These are phyloP conservation scores for Colletotrichum australisinense DNA, from an alignment of 2,329 filamentous ascomycete genomes.

Conservation along the genomic window DNA sequence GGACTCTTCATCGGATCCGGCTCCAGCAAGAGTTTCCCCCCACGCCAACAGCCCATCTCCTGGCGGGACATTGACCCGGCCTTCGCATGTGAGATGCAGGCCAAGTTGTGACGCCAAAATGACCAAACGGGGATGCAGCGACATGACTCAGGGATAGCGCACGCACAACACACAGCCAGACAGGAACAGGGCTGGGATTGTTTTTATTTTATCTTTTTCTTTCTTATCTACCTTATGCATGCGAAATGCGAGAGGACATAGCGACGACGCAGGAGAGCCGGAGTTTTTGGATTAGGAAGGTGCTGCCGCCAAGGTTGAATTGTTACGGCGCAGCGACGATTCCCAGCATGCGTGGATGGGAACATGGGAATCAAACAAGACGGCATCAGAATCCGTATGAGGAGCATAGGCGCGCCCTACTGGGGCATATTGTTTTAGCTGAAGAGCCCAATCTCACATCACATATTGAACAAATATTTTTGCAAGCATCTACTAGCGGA, in stretches of 20 bases:
- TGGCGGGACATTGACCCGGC: slow-evolving; percentile 21
- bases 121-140: slow-evolving; percentile 13
- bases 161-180: slow-evolving; percentile 2
- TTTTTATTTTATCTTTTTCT: background rate
- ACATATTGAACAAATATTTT: slow-evolving; percentile 16
- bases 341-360: background rate
- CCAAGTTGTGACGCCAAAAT: slow-evolving; percentile 27
- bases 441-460: slow-evolving; percentile 21
- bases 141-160: slow-evolving; percentile 24
- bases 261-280: slow-evolving; percentile 10
- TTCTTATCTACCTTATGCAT: slow-evolving; percentile 3
- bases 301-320: slow-evolving; percentile 2
- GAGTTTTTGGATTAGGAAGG: slow-evolving; percentile 2
- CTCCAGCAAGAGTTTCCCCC: slow-evolving; percentile 4
- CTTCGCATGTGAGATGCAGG: slow-evolving; percentile 30
- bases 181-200: background rate
- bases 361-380: slow-evolving; percentile 27
- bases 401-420: slow-evolving; percentile 2
- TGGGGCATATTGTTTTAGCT: slow-evolving; percentile 10
- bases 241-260: slow-evolving; percentile 6
- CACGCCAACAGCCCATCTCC: slow-evolving; percentile 19
- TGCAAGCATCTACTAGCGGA: background rate
- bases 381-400: slow-evolving; percentile 24
- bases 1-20: slow-evolving; percentile 3
- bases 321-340: slow-evolving; percentile 15